These are phyloP conservation scores for Oropetium thomaeum DNA, from an alignment of 176 grass and related monocot species.

Conservation along the genomic window DNA sequence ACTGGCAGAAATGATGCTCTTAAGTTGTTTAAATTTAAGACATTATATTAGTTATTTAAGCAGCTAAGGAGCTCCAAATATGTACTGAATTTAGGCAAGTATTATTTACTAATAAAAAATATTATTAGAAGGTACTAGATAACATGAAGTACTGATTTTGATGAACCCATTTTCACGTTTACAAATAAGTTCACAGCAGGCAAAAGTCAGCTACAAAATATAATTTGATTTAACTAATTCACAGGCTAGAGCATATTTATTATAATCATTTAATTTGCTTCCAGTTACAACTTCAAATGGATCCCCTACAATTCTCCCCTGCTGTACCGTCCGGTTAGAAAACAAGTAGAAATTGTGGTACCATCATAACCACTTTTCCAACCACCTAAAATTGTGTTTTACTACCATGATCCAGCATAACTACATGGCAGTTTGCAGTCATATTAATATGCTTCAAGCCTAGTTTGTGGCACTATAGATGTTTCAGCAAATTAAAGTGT, in stretches of 20 bases:
- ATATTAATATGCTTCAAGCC: not conserved
- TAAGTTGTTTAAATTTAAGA: not conserved
- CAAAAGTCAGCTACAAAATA: constrained; percentile 7
- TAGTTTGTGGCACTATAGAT: not conserved
- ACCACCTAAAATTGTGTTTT: not conserved
- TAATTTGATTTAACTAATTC: not conserved
- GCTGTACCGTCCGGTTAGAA: too few relatives aligned
- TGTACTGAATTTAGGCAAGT: not conserved
- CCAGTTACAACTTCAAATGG: not conserved
- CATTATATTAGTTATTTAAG: not conserved
- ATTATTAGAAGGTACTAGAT: not conserved
- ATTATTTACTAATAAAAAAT: not conserved
- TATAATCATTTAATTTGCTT: not conserved
- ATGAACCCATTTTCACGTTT: not conserved
- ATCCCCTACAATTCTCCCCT: too few relatives aligned
- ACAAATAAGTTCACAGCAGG: not conserved
- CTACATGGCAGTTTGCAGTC: not conserved
- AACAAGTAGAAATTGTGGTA: not conserved
- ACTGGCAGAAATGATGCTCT: not conserved
- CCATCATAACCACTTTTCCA: not conserved
- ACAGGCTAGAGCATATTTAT: constrained; percentile 7
- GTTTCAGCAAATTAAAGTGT: not conserved
- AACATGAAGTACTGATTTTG: not conserved
- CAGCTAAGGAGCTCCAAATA: not conserved
- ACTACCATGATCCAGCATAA: not conserved